A percentile compares a stretch with the other conserved stretches of the same genome.
phyloP scores from a whole-genome alignment of 1,284 basidiomycete genomes.

The Cutaneotrichosporon daszewskae region DNA sequence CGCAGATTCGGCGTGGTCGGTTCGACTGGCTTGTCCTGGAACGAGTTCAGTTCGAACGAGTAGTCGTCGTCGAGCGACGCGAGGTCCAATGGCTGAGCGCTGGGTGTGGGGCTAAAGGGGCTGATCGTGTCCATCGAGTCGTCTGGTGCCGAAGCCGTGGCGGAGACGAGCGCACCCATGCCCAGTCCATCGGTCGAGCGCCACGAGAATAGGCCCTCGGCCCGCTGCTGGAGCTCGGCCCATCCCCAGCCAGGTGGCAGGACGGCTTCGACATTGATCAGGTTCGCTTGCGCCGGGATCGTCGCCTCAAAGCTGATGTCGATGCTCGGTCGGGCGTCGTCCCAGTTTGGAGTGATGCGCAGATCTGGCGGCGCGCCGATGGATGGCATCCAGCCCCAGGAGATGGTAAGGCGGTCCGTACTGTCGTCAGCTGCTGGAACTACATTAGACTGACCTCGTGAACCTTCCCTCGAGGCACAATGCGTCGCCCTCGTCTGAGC shows the following conservation, averaged over 20 bases:
- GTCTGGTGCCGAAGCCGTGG: conserved; percentile 1
- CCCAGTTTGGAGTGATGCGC: conserved; percentile 24
- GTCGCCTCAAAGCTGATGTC: conserved; percentile 22
- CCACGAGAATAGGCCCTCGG: conserved; percentile 29
- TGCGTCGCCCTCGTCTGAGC: conserved; percentile 16
- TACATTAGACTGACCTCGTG: conserved; percentile 25
- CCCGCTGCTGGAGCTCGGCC: conserved; percentile 26
- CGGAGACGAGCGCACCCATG: conserved; percentile 14
- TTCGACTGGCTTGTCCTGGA: background rate
- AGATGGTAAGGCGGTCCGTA: conserved; percentile 28
- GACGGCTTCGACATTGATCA: conserved; percentile 18
- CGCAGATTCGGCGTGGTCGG: conserved; percentile 9
- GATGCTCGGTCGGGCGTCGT: conserved; percentile 19
- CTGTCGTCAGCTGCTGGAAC: conserved; percentile 18
- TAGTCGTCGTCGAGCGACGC: conserved; percentile 28
- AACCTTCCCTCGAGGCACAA: conserved; percentile 40
- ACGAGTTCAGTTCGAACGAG: conserved; percentile 32
- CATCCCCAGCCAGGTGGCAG: conserved; percentile 38
- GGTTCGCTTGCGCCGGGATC: conserved; percentile 1
- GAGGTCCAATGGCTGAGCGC: background rate
- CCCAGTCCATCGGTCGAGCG: conserved; percentile 24
- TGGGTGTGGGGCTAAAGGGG: conserved; percentile 1
- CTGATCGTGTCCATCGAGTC: conserved; percentile 28
- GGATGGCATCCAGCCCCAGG: conserved; percentile 30
- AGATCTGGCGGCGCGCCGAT: conserved; percentile 18